Conservation (phyloP, 2,329 filamentous ascomycete species). For the Aspergillus felis region DNA sequence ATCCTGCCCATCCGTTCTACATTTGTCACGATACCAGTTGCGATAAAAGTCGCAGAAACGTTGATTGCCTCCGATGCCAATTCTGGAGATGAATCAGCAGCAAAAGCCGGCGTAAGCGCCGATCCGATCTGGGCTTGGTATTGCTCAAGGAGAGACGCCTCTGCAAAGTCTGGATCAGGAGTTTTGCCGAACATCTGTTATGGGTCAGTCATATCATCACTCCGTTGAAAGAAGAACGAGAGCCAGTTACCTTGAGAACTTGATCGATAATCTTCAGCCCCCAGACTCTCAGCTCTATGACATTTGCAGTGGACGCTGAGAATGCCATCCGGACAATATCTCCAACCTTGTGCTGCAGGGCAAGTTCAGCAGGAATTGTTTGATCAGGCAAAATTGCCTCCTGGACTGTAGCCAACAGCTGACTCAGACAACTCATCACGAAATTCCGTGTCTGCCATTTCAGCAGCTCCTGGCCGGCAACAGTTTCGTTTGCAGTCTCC, state of each 20-base stretch:
- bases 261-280: conserved; percentile 92
- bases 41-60: conserved; percentile 96
- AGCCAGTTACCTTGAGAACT: conserved; percentile 62
- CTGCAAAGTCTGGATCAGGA: conserved; percentile 94
- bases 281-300: conserved; percentile 83
- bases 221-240: neutral
- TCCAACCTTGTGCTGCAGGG: conserved; percentile 76
- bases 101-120: conserved; percentile 91
- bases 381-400: conserved; percentile 76
- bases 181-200: conserved; percentile 81
- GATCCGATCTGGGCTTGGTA: conserved; percentile 99
- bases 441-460: conserved; percentile 96
- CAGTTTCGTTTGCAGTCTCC: conserved; percentile 47
- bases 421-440: conserved; percentile 81
- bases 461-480: conserved; percentile 74
- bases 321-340: conserved; percentile 97
- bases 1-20: conserved; percentile 99
- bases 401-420: conserved; percentile 72
- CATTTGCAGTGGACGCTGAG: conserved; percentile 90
- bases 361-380: conserved; percentile 71
- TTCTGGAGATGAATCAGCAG: conserved; percentile 91
- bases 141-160: conserved; percentile 92
- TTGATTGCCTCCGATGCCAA: conserved; percentile 93
- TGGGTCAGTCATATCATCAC: conserved; percentile 1
- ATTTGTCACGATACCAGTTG: conserved; percentile 94